Percentiles rank a stretch among this genome's conserved stretches.
phyloP scores from a whole-genome alignment of 2,329 filamentous ascomycete species.

The Scedosporium boydii region DNA sequence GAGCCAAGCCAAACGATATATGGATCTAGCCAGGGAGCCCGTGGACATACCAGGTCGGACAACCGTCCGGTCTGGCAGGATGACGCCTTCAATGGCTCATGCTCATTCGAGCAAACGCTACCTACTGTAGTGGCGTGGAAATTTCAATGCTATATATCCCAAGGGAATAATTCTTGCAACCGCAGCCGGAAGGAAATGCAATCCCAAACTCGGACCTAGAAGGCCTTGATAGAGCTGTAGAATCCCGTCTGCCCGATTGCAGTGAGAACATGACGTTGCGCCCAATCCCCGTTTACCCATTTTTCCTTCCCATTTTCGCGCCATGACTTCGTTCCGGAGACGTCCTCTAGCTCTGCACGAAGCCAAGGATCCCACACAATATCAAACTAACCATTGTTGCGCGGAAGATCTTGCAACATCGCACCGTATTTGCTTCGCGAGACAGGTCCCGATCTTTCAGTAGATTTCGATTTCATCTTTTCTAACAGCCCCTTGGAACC shows the following conservation, averaged over 20 bases:
- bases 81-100: not conserved
- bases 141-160: not conserved
- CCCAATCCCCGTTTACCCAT: not conserved
- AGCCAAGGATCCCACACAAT: no score
- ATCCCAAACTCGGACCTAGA: not conserved
- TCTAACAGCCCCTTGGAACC: not conserved
- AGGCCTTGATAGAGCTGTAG: not conserved
- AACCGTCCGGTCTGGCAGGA: not conserved
- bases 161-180: not conserved
- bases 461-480: not conserved
- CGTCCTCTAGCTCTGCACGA: no score
- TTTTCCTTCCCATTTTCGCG: not conserved
- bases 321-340: not conserved
- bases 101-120: not conserved
- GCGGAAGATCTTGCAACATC: not conserved
- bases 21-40: not conserved
- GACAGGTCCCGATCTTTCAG: not conserved
- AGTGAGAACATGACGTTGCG: not conserved
- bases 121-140: not conserved
- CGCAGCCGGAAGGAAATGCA: not conserved
- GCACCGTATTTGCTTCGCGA: not conserved
- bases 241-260: not conserved
- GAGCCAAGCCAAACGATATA: not conserved
- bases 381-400: not conserved
- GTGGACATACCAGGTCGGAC: not conserved